A percentile compares a stretch with the other conserved stretches of the same genome.
phyloP scores from a whole-genome alignment of 495 filamentous ascomycete species.

The Annulohypoxylon moriforme region DNA sequence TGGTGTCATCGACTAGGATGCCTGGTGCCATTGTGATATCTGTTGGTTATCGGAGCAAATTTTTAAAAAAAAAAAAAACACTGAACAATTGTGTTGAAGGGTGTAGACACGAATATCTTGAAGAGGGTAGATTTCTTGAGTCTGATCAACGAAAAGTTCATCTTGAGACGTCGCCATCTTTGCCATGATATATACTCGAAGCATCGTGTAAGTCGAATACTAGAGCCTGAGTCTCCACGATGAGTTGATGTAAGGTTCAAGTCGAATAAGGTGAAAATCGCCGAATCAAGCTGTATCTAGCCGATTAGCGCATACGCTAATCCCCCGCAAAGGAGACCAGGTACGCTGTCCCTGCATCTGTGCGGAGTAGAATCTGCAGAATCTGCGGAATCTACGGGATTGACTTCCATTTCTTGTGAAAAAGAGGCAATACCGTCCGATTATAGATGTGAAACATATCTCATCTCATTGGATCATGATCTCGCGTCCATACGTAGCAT shows the following conservation, averaged over 20 bases:
- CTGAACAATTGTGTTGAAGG: background rate
- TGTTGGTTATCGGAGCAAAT: background rate
- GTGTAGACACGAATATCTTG: background rate
- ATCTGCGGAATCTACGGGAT: constrained; percentile 4
- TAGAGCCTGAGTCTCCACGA: constrained; percentile 15
- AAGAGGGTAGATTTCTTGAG: background rate
- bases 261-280: constrained; percentile 43
- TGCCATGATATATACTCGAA: constrained; percentile 21
- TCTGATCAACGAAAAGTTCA: background rate
- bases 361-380: constrained; percentile 7
- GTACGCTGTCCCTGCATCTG: constrained; percentile 3
- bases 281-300: constrained; percentile 35
- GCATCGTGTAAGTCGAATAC: constrained; percentile 34
- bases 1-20: constrained; percentile 44
- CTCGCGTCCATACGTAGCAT: background rate
- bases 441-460: background rate
- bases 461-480: constrained; percentile 8
- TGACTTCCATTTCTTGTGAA: constrained; percentile 5
- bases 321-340: constrained; percentile 28
- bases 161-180: constrained; percentile 6
- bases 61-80: background rate
- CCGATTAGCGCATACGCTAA: constrained; percentile 12
- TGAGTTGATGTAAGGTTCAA: constrained; percentile 6
- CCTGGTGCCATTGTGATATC: constrained; percentile 46
- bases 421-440: constrained; percentile 38